Conservation (phyloP, 345 rosid genomes). For the Conringia planisiliqua region DNA sequence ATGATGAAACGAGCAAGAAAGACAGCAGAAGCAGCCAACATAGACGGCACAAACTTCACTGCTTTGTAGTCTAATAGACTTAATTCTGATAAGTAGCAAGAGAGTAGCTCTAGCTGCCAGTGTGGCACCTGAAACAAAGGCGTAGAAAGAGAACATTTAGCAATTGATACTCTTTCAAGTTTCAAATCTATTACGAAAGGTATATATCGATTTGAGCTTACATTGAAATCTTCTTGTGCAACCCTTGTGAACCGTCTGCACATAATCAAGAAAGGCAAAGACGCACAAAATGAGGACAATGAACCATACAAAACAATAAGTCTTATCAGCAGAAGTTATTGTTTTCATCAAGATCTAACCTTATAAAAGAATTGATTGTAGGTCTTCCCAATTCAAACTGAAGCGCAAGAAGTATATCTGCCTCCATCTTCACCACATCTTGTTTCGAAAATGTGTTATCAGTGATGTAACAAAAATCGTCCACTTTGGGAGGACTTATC, state of each 20-base stretch:
- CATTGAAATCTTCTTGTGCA: slow-evolving; percentile 62
- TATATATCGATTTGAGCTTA: not conserved
- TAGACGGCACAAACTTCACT: slow-evolving; percentile 69
- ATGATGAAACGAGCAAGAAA: slow-evolving; percentile 65
- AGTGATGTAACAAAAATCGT: slow-evolving; percentile 64
- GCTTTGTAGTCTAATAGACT: slow-evolving; percentile 68
- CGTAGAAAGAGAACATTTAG: not conserved
- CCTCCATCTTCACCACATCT: slow-evolving; percentile 73
- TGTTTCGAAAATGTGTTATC: slow-evolving; percentile 64
- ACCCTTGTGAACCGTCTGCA: slow-evolving; percentile 57
- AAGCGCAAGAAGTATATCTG: slow-evolving; percentile 51
- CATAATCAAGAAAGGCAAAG: not conserved
- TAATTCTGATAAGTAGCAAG: slow-evolving; percentile 71
- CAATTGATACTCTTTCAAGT: not conserved
- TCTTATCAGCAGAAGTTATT: not conserved
- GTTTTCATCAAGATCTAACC: slow-evolving; percentile 31
- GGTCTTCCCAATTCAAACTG: slow-evolving; percentile 70
- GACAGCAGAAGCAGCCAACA: slow-evolving; percentile 70
- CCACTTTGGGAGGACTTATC: slow-evolving; percentile 55
- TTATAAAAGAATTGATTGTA: slow-evolving; percentile 53
- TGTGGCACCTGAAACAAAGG: not conserved
- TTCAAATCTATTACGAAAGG: not conserved
- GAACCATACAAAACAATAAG: not conserved
- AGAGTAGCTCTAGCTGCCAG: slow-evolving; percentile 70
- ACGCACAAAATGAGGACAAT: not conserved